Base-by-base conservation (phyloP, 192 early-diverging fungal genomes). In the Podila clonocystis region DNA sequence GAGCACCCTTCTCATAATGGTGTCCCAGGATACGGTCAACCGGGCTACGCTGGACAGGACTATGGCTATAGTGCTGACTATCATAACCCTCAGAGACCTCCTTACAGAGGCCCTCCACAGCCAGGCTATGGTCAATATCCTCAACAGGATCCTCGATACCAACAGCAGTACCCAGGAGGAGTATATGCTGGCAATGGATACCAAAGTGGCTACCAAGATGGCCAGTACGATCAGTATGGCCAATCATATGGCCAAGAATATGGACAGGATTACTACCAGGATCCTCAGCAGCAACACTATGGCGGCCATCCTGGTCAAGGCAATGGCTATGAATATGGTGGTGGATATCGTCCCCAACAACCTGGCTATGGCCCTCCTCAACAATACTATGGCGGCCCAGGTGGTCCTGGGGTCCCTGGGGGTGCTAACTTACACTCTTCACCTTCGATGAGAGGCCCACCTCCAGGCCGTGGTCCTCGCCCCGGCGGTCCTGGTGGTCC, bases 221-320 rank as follows among this genome's bases (percentile, higher is more conserved):
- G 61, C 48, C 65, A 68, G 38, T 82, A 82, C 68, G 77, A 79
- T 9, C 85, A 75, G 50, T 70, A 67, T 26, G 74, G 75, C 45
- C 82, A 82, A 19, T 68, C 64, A 26, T 64, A 70, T 50, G 63
- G 64, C 24, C 61, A 58, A 20, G 73, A 84, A 22, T 82, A 85
- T 72, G 58, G 58, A 65, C 64, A 74, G 22, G 82, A 72, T 29
- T 70, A 72, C 45, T 71, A 75, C 50, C 62, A 75, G 48, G 68
- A 63, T 55, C 41, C 64, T 33, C 74, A 84, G 12, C 62, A 73
- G 50, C 70, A 82, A n/a, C 58, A 72, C 12, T 69, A 82, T 69
- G 72, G 50, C 9, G 79, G 74, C 57, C 69, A 73, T 38, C 59
- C 58, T 33, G 67, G 73, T 15, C 74, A 71, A 58, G 83, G 68